Percentiles rank a stretch among this genome's conserved stretches.
Evolutionary conservation across 2,329 filamentous ascomycete genomes (phyloP).

Genomic region (Aspergillus calidoustus): DNA sequence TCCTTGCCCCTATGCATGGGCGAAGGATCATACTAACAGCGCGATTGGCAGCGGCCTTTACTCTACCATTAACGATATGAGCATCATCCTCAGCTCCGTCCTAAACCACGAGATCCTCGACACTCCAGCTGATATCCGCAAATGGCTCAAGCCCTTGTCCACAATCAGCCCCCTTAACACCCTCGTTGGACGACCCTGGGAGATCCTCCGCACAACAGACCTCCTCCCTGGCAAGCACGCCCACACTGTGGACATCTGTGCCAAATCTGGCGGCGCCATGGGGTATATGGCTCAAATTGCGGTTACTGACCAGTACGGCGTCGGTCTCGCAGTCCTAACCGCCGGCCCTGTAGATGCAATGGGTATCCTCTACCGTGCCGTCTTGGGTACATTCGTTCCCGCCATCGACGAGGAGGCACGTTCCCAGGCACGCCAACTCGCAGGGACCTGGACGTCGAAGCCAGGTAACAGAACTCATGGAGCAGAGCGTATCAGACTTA

Average conservation of each 20-base stretch:
- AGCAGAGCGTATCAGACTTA: slow-evolving; percentile 7
- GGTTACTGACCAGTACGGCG: slow-evolving; percentile 43
- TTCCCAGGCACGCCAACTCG: slow-evolving; percentile 27
- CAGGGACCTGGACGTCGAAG: slow-evolving; percentile 18
- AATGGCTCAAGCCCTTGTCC: slow-evolving; percentile 44
- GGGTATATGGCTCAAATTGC: slow-evolving; percentile 43
- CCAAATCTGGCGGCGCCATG: slow-evolving; percentile 42
- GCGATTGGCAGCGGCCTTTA: slow-evolving; percentile 41
- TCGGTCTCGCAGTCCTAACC: slow-evolving; percentile 37
- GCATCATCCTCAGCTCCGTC: slow-evolving; percentile 33
- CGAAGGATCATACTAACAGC: not conserved
- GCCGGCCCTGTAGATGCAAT: slow-evolving; percentile 33
- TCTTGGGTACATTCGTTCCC: slow-evolving; percentile 34
- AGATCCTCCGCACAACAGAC: slow-evolving; percentile 37
- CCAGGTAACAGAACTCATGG: not conserved
- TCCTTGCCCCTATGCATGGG: not conserved
- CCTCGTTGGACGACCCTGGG: slow-evolving; percentile 46
- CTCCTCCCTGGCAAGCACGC: slow-evolving; percentile 32
- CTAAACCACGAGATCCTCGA: slow-evolving; percentile 35
- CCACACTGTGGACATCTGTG: slow-evolving; percentile 40
- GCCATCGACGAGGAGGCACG: slow-evolving; percentile 36
- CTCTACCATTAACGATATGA: slow-evolving; percentile 41
- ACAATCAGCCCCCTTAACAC: slow-evolving; percentile 35
- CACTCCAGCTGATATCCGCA: slow-evolving; percentile 27
- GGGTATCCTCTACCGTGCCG: slow-evolving; percentile 34